Percentiles rank a stretch among this genome's conserved stretches.
Conservation (phyloP, 2,329 filamentous ascomycete species). For the Ophioceras dolichostomum region DNA sequence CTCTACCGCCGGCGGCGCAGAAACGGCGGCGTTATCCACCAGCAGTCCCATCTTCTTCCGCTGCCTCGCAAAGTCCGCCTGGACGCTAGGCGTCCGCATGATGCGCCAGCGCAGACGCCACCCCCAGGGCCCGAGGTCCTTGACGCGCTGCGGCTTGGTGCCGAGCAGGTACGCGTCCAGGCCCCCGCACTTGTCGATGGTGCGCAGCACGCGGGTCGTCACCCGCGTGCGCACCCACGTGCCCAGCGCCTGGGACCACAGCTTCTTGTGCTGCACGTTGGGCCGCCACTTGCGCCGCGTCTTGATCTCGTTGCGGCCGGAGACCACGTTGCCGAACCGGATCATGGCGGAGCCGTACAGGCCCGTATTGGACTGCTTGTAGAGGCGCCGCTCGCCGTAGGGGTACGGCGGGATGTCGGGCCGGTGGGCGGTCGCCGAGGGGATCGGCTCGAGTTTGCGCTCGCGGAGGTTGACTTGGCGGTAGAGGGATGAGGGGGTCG, state of each 20-base stretch:
- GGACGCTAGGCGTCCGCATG: constrained; percentile 62
- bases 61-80: constrained; percentile 53
- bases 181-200: constrained; percentile 75
- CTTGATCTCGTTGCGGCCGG: constrained; percentile 55
- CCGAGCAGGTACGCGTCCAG: constrained; percentile 87
- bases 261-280: constrained; percentile 57
- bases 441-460: constrained; percentile 25
- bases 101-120: constrained; percentile 86
- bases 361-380: constrained; percentile 70
- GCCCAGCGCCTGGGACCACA: constrained; percentile 52
- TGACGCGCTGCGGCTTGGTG: constrained; percentile 63
- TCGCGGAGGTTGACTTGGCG: constrained; percentile 11
- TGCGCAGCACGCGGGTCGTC: constrained; percentile 56
- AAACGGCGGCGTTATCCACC: too few species aligned
- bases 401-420: constrained; percentile 52
- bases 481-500: constrained; percentile 17
- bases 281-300: constrained; percentile 62
- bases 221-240: constrained; percentile 55
- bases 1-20: constrained; percentile 27
- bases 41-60: constrained; percentile 53
- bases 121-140: constrained; percentile 77
- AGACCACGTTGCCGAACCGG: constrained; percentile 69
- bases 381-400: constrained; percentile 55
- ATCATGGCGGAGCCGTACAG: constrained; percentile 61
- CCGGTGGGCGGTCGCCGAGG: constrained; percentile 26